Percentiles rank a stretch among this genome's conserved stretches.
phyloP scores from a whole-genome alignment of 1,284 basidiomycete genomes.

The Lentinula novae-zelandiae region DNA sequence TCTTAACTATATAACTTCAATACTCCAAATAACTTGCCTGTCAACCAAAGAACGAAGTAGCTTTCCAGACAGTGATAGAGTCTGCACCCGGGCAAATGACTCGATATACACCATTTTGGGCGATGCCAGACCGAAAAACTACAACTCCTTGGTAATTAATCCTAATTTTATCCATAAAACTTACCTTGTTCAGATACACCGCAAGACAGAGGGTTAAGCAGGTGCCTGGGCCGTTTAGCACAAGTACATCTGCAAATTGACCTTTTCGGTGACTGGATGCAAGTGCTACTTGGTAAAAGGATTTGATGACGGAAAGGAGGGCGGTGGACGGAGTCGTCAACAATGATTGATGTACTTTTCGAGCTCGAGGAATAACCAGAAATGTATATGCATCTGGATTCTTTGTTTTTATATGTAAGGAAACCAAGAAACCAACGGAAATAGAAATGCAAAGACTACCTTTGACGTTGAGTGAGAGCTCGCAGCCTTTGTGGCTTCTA shows the following conservation, averaged over 20 bases:
- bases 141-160: slow-evolving; percentile 15
- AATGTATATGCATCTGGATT: slow-evolving; percentile 39
- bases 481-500: slow-evolving; percentile 47
- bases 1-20: neutral
- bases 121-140: slow-evolving; percentile 75
- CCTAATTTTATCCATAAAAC: slow-evolving; percentile 21
- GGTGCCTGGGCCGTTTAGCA: slow-evolving; percentile 96
- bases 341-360: slow-evolving; percentile 78
- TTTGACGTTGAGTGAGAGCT: slow-evolving; percentile 4
- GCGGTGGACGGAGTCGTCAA: slow-evolving; percentile 67
- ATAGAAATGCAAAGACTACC: neutral
- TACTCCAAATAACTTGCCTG: slow-evolving; percentile 41
- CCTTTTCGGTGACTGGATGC: slow-evolving; percentile 30
- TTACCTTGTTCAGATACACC: slow-evolving; percentile 73
- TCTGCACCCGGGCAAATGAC: slow-evolving; percentile 87
- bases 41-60: slow-evolving; percentile 82
- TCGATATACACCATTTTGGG: slow-evolving; percentile 89
- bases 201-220: slow-evolving; percentile 80
- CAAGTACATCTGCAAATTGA: slow-evolving; percentile 69
- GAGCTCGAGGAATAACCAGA: slow-evolving; percentile 77
- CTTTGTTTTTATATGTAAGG: neutral
- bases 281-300: slow-evolving; percentile 56
- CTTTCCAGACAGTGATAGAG: slow-evolving; percentile 83
- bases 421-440: neutral
- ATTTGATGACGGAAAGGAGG: slow-evolving; percentile 52